These are phyloP conservation scores for Pichia exigua DNA, from an alignment of 805 yeast species.

Conservation along the genomic window DNA sequence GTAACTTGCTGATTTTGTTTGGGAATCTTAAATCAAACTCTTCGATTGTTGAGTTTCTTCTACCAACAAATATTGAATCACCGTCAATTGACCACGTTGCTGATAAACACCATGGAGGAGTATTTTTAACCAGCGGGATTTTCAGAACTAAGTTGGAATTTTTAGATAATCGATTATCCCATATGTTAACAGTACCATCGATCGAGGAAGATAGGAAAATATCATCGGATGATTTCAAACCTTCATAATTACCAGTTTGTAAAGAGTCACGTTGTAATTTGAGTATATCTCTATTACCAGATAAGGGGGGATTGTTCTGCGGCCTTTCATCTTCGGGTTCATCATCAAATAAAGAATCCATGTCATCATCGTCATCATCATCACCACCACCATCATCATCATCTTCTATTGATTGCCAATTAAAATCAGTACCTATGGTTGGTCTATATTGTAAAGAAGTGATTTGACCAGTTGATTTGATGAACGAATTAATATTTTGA, in stretches of 20 bases:
- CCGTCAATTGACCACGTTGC: conserved; percentile 88
- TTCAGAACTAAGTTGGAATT: conserved; percentile 16
- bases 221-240: conserved; percentile 29
- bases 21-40: conserved; percentile 61
- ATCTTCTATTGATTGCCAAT: conserved; percentile 9
- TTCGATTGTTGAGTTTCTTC: conserved; percentile 84
- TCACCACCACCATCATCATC: conserved; percentile 11
- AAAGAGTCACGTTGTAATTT: conserved; percentile 39
- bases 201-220: conserved; percentile 73
- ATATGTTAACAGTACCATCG: conserved; percentile 72
- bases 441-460: conserved; percentile 72
- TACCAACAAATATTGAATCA: conserved; percentile 68
- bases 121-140: conserved; percentile 44
- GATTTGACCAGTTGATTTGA: conserved; percentile 67
- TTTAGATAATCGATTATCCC: conserved; percentile 61
- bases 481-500: conserved; percentile 36
- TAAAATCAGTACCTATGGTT: conserved; percentile 37
- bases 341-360: conserved; percentile 41
- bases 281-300: conserved; percentile 11
- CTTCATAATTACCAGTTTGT: conserved; percentile 21
- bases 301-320: not conserved
- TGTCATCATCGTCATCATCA: conserved; percentile 11
- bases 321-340: conserved; percentile 34
- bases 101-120: conserved; percentile 93
- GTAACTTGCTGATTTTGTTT: conserved; percentile 38